Evolutionary conservation across 805 yeast species (phyloP), one percentile per base, ranked within the genome.

Genomic region (Komagataella populi): DNA sequence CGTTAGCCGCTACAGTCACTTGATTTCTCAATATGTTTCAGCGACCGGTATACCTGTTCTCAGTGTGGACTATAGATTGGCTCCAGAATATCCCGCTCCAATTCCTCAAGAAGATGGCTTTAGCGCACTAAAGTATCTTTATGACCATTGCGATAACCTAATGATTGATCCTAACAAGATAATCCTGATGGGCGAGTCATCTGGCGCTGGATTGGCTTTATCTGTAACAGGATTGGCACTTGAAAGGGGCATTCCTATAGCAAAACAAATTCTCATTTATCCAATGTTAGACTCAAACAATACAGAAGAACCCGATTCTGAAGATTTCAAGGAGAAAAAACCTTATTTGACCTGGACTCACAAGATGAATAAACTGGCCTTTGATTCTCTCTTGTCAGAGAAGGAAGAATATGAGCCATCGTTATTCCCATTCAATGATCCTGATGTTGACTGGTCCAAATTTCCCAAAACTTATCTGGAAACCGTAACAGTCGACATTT

Each of bases 61-160:
- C n/a, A 46, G 23, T n/a, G 48, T 46, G 23, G 48, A 46, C n/a
- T 46, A 46, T 23, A 46, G 48, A 23, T 6, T 46, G 24, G 48
- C 48, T 20, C 48, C 48, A 22, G 23, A 46, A 10, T 17, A 18
- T 20, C 48, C 48, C 10, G 22, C 23, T 20, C 48, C 48, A 6
- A 20, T 22, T 16, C 48, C 48, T 18, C 23, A 20, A n/a, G 24
- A 17, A 6, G 48, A 46, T 10, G 22, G 48, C 12, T 46, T 22
- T 10, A 22, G 16, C 8, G 48, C 48, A 8, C 30, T 46, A 22
- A 16, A 46, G 16, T 46, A 46, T 10, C 39, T 30, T 30, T 30
- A 30, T 30, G 39, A 30, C 3, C 39, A 30, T 8, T 30, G 39
- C 8, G 39, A 30, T 30, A 30, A 30, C 39, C 39, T 30, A 30